Evolutionary conservation across 2,329 filamentous ascomycete genomes (phyloP).

Genomic region (Periconia macrospinosa): DNA sequence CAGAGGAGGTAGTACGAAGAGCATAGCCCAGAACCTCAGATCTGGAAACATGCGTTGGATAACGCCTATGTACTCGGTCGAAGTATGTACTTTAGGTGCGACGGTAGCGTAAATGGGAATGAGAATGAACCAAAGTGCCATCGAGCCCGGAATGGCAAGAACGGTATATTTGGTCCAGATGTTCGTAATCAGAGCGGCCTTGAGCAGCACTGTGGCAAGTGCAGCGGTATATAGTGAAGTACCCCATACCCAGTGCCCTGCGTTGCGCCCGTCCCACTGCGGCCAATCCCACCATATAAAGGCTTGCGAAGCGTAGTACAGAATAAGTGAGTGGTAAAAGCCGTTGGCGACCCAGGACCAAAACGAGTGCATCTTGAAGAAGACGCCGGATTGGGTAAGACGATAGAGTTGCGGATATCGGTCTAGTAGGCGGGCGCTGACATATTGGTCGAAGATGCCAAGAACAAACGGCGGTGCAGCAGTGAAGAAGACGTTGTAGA

Average conservation of each 20-base stretch:
- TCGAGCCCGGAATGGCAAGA: slow-evolving; percentile 89
- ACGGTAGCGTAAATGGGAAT: slow-evolving; percentile 84
- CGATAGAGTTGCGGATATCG: slow-evolving; percentile 95
- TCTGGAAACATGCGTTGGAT: slow-evolving; percentile 78
- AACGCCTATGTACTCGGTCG: slow-evolving; percentile 81
- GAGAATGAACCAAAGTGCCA: slow-evolving; percentile 89
- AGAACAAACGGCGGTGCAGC: slow-evolving; percentile 90
- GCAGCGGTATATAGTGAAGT: slow-evolving; percentile 91
- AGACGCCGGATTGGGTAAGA: slow-evolving; percentile 87
- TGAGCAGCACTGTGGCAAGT: slow-evolving; percentile 90
- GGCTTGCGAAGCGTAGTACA: slow-evolving; percentile 82
- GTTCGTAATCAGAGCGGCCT: slow-evolving; percentile 91
- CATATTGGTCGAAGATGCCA: slow-evolving; percentile 96
- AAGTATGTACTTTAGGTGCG: slow-evolving; percentile 82
- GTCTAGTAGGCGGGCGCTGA: slow-evolving; percentile 89
- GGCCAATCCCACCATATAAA: slow-evolving; percentile 83
- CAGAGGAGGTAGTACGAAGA: slow-evolving; percentile 74
- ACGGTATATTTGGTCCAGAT: slow-evolving; percentile 99
- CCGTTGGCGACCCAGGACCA: slow-evolving; percentile 91
- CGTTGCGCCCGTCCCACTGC: slow-evolving; percentile 75
- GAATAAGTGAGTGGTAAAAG: slow-evolving; percentile 89
- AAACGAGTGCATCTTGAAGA: slow-evolving; percentile 93
- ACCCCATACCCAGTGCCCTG: slow-evolving; percentile 98
- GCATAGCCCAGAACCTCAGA: slow-evolving; percentile 89
- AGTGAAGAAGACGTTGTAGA: slow-evolving; percentile 99